These are phyloP conservation scores for Populus nigra DNA, from an alignment of 345 rosid species.

Conservation along the genomic window DNA sequence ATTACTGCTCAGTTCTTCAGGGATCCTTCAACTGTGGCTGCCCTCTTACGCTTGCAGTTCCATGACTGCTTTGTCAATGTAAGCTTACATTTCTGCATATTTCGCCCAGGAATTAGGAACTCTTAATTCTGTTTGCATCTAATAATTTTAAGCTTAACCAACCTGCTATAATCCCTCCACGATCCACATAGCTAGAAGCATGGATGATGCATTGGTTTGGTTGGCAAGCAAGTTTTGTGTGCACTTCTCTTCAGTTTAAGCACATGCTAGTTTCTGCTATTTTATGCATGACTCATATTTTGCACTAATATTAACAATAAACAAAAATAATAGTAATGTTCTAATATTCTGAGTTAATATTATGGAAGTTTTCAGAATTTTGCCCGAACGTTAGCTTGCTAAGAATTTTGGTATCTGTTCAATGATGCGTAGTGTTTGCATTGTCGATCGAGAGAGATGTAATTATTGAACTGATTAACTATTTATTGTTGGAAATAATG, in stretches of 20 bases:
- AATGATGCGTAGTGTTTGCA: background rate
- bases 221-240: slow-evolving; percentile 22
- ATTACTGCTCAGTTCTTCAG: slow-evolving; percentile 16
- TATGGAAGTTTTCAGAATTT: background rate
- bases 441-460: too few relatives aligned
- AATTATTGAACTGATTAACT: background rate
- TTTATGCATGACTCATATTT: background rate
- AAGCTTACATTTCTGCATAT: slow-evolving; percentile 3
- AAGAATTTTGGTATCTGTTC: background rate
- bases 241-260: background rate
- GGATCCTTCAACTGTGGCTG: slow-evolving; percentile 33
- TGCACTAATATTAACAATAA: background rate
- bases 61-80: slow-evolving; percentile 46
- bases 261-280: background rate
- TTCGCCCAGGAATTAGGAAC: background rate
- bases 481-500: background rate
- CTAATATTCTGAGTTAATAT: background rate
- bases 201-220: slow-evolving; percentile 6
- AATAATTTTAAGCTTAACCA: background rate
- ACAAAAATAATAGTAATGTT: background rate
- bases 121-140: background rate
- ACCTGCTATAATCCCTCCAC: background rate
- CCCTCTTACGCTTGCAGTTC: slow-evolving; percentile 42
- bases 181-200: background rate
- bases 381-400: background rate